phyloP scores from a whole-genome alignment of 805 yeast species.

The Monosporozyma unispora region DNA sequence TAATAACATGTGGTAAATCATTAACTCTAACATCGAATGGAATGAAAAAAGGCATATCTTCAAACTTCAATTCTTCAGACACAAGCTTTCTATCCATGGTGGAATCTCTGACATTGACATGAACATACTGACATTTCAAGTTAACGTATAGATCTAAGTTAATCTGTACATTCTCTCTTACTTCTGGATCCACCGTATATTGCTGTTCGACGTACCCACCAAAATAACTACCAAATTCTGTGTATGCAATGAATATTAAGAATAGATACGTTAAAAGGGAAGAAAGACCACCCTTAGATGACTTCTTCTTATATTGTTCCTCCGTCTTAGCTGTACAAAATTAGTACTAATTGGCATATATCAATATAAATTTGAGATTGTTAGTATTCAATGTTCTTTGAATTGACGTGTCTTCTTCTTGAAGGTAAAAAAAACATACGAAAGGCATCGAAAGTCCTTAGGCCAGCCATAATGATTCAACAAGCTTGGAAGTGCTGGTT shows the following conservation, averaged over 20 bases:
- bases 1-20: slow-evolving; percentile 37
- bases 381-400: slow-evolving; percentile 1
- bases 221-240: slow-evolving; percentile 73
- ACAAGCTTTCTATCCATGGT: slow-evolving; percentile 76
- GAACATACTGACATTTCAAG: slow-evolving; percentile 72
- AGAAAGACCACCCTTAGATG: slow-evolving; percentile 68
- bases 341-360: neutral
- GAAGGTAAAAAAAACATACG: slow-evolving; percentile 35
- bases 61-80: slow-evolving; percentile 61
- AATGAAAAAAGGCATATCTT: slow-evolving; percentile 50
- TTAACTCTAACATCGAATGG: slow-evolving; percentile 44
- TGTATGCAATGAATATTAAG: slow-evolving; percentile 65
- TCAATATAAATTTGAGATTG: neutral
- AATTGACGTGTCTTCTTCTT: neutral
- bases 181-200: slow-evolving; percentile 59
- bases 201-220: slow-evolving; percentile 77
- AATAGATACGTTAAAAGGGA: slow-evolving; percentile 55
- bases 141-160: slow-evolving; percentile 75
- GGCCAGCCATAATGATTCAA: slow-evolving; percentile 21
- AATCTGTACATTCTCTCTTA: slow-evolving; percentile 51
- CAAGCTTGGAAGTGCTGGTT: neutral
- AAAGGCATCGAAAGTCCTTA: slow-evolving; percentile 62
- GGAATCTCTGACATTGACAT: slow-evolving; percentile 66
- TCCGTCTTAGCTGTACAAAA: slow-evolving; percentile 43
- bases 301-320: slow-evolving; percentile 60